Base-by-base conservation (phyloP, 164 flowering plant species). In the Berberis vulgaris region DNA sequence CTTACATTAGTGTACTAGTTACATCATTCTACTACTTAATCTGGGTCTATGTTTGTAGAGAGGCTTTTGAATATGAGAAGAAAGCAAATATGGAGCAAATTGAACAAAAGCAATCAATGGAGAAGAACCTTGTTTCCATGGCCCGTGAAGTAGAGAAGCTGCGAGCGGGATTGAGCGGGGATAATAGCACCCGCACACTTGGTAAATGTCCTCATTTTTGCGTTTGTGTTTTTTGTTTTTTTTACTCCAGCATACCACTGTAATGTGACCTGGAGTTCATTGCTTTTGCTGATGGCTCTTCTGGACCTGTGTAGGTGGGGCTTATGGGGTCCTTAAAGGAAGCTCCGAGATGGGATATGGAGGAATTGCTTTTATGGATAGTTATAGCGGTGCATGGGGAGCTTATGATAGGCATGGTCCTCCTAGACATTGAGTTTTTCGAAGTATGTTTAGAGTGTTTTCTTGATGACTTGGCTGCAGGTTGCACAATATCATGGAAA, bases 101-200 rank as follows among this genome's bases (percentile, higher is more conserved):
- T 61, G 82, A 78, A 67, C 84, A 81, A 66, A 87, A 75, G 72
- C 76, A 75, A 65, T 77, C 77, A 46, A 77, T 87, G 88, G 88
- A 87, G 77, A 79, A 82, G 47, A 87, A 84, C 63, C 83, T 87
- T 39, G 54, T 82, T 42, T 71, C 85, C 43, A 79, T 85, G 87
- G 87, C 90, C 75, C 84, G 85, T 49, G 90, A 87, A 57, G 65
- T 87, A 42, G 88, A 85, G 74, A 82, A 79, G 68, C 77, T 82
- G 5, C 84, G 82, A 59, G 86, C 82, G 7, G 88, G 81, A 68
- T 59, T 79, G 65, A 73, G 69, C 59, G 26, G 64, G 2, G 81
- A 82, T 41, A 73, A 79, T 74, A 77, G 83, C 60, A 57, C 64
- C 11, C 66, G 67, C 39, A 80, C 74, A 57, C 73, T 62, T 67